phyloP scores from a whole-genome alignment of 345 rosid species.

The Brassica nigra region DNA sequence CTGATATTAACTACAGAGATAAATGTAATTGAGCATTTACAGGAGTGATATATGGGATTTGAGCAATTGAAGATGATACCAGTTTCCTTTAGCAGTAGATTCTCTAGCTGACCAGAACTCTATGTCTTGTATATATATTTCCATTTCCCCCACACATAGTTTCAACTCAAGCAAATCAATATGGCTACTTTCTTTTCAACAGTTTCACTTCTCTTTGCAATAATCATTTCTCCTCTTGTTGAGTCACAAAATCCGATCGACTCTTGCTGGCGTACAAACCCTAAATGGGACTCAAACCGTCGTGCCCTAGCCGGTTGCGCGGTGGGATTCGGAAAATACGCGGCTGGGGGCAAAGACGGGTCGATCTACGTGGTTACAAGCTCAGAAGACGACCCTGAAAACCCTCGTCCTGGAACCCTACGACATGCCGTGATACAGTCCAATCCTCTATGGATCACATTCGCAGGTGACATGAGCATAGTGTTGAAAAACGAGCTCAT shows the following conservation, averaged over 20 bases:
- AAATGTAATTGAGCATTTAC: constrained; percentile 11
- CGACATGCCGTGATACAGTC: constrained; percentile 75
- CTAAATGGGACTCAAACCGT: constrained; percentile 72
- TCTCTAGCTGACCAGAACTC: not conserved
- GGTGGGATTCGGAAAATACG: constrained; percentile 71
- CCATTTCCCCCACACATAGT: constrained; percentile 7
- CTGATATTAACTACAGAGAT: not conserved
- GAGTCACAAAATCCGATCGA: constrained; percentile 62
- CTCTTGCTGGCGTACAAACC: constrained; percentile 74
- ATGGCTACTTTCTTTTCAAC: constrained; percentile 45
- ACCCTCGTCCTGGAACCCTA: constrained; percentile 75
- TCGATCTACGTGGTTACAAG: constrained; percentile 65
- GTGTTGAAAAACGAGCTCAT: constrained; percentile 74
- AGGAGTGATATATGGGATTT: not conserved
- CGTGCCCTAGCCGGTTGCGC: constrained; percentile 65
- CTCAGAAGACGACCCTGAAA: constrained; percentile 60
- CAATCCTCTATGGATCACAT: constrained; percentile 77
- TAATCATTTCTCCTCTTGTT: constrained; percentile 15
- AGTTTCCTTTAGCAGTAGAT: not conserved
- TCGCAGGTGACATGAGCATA: constrained; percentile 76
- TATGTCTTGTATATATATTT: constrained; percentile 1
- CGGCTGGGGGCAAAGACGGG: constrained; percentile 79
- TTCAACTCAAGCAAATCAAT: constrained; percentile 7
- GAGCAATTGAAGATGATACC: not conserved
- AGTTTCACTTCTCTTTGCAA: constrained; percentile 37